Evolutionary conservation across 768 basidiomycete genomes (phyloP), one percentile per base, ranked within the genome.

Genomic region (Botryobasidium botryosum): DNA sequence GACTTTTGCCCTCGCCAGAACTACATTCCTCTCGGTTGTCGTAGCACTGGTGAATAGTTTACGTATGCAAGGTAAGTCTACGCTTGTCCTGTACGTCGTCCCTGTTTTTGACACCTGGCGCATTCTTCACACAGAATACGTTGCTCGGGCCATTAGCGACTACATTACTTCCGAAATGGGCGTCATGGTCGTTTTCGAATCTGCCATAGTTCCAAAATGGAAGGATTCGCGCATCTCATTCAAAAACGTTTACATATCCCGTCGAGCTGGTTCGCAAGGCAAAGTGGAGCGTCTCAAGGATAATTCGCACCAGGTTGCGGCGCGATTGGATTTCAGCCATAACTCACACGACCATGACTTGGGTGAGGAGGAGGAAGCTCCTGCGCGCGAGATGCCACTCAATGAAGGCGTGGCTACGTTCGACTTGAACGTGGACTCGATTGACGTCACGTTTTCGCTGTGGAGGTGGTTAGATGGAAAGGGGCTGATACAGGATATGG

Each of bases 191-290:
- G 83, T 92, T 43, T 96, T 96, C 59, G 94, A 99, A 61, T 88
- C 85, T 4, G 94, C 94, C 25, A 91, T 97, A 53, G 91, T 97
- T 7, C 92, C 94, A 2, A 90, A 87, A 59, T 94, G 91, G 88
- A 84, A 87, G 50, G 86, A 91, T 55, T 91, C 88, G 7, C 79
- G 81, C 12, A 79, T 99, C 44, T 90, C 90, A 0, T 92, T 99
- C 71, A 87, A 87, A 59, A 94, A 96, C 53, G 91, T 97, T 35
- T 97, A 84, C 54, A 68, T 99, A 37, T 91, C 88, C 20, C 77
- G 87, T 7, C 71, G 87, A 4, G 81, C 85, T 2, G 49, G 54
- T 25, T 33, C 49, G 27, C 17, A 53, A 53, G 47, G 54, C 27
- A 6, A 56, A 50, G 28, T 31, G 17, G 43, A 48, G 13, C 44